Conservation (phyloP, 2,329 filamentous ascomycete species). For the Botrytis deweyae region DNA sequence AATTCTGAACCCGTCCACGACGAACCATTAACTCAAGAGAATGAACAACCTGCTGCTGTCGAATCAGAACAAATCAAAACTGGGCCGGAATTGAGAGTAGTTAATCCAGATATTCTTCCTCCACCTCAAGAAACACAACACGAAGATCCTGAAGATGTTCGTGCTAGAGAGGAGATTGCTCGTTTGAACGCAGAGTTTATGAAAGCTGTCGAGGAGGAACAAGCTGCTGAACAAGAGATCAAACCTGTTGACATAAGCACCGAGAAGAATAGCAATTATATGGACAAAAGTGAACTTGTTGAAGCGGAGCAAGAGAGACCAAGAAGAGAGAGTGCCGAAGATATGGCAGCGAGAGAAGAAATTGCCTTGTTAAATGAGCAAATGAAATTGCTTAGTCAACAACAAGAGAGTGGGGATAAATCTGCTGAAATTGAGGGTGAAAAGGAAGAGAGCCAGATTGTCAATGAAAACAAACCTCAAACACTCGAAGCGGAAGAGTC, state of each 20-base stretch:
- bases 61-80: neutral
- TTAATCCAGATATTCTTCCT: neutral
- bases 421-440: neutral
- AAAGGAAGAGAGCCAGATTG: neutral
- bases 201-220: slow-evolving; percentile 24
- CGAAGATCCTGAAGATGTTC: slow-evolving; percentile 32
- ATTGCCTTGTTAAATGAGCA: slow-evolving; percentile 10
- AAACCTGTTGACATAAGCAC: neutral
- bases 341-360: neutral
- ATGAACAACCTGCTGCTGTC: neutral
- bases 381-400: neutral
- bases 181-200: slow-evolving; percentile 33
- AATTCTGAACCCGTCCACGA: neutral
- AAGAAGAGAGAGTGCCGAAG: neutral
- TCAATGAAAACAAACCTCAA: neutral
- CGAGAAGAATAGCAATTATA: neutral
- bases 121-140: neutral
- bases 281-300: neutral
- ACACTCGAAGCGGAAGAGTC: neutral
- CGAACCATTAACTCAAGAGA: neutral
- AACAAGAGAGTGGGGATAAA: neutral
- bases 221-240: neutral
- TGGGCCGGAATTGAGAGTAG: neutral
- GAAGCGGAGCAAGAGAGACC: neutral
- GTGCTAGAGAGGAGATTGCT: slow-evolving; percentile 34